A percentile compares a stretch with the other conserved stretches of the same genome.
phyloP scores from a whole-genome alignment of 768 basidiomycete genomes.

The Mycena metata region DNA sequence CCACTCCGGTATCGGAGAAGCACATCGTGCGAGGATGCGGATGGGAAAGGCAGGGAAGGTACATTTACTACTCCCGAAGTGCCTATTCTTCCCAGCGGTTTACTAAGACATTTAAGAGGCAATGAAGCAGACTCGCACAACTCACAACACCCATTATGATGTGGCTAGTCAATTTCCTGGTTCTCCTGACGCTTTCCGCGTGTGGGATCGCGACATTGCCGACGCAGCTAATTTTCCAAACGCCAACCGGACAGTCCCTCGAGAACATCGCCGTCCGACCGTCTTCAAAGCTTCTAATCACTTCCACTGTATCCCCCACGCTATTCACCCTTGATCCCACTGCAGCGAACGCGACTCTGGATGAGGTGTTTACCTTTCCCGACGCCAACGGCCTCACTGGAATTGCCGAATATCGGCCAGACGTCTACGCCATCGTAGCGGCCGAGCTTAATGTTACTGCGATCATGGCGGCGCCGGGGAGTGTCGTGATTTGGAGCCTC shows the following conservation, averaged over 20 bases:
- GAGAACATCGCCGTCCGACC: no score
- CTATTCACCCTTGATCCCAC: no score
- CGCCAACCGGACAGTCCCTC: slow-evolving; percentile 20
- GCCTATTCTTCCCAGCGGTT: slow-evolving; percentile 20
- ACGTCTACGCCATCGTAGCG: no score
- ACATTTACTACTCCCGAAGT: slow-evolving; percentile 24
- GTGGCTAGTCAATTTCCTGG: slow-evolving; percentile 17
- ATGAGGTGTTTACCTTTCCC: no score
- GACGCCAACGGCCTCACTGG: no score
- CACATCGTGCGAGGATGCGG: slow-evolving; percentile 19
- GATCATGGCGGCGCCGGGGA: no score
- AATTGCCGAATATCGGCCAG: no score
- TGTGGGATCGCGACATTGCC: slow-evolving; percentile 26
- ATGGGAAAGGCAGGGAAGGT: slow-evolving; percentile 19
- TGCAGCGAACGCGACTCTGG: no score
- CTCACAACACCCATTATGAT: slow-evolving; percentile 17
- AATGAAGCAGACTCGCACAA: slow-evolving; percentile 15
- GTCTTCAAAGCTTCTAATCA: no score
- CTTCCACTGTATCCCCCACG: no score
- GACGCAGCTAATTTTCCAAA: slow-evolving; percentile 19
- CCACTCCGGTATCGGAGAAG: slow-evolving; percentile 22
- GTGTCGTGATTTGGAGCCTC: no score
- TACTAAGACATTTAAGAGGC: slow-evolving; percentile 22
- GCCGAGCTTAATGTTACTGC: no score
- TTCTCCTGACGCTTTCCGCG: slow-evolving; percentile 16